These are phyloP conservation scores for Phaeodactylum tricornutum DNA, from an alignment of 108 stramenopile species.

Conservation along the genomic window DNA sequence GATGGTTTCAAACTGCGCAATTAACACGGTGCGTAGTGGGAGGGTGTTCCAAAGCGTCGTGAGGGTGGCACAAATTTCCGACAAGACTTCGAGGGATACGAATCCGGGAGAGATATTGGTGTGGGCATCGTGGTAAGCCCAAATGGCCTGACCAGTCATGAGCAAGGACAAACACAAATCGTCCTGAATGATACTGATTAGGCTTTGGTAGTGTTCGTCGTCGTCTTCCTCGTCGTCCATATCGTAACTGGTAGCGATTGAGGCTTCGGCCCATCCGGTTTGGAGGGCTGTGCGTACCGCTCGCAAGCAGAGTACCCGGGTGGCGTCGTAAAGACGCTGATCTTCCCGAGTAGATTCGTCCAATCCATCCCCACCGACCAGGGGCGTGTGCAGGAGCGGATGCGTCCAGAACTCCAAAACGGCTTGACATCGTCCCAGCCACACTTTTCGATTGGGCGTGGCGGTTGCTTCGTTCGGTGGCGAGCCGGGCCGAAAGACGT, in stretches of 20 bases:
- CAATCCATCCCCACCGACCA: conserved; percentile 25
- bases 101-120: conserved; percentile 26
- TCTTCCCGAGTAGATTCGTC: conserved; percentile 41
- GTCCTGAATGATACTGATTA: conserved; percentile 62
- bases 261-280: conserved; percentile 29
- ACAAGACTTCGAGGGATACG: conserved; percentile 58
- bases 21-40: conserved; percentile 33
- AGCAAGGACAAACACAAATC: conserved; percentile 75
- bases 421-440: conserved; percentile 1
- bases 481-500: conserved; percentile 56
- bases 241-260: too few relatives aligned
- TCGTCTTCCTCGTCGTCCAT: neutral
- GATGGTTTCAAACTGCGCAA: conserved; percentile 68
- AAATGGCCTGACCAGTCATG: conserved; percentile 75
- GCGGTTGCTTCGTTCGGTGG: too few relatives aligned
- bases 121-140: conserved; percentile 47
- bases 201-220: conserved; percentile 7
- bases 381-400: conserved; percentile 52
- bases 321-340: conserved; percentile 50
- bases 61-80: conserved; percentile 72
- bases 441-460: conserved; percentile 5
- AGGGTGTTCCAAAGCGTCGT: conserved; percentile 56
- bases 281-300: conserved; percentile 46
- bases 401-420: conserved; percentile 72
- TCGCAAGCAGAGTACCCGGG: conserved; percentile 58